phyloP scores from a whole-genome alignment of 257 asterid species.

The Scutellaria minor region DNA sequence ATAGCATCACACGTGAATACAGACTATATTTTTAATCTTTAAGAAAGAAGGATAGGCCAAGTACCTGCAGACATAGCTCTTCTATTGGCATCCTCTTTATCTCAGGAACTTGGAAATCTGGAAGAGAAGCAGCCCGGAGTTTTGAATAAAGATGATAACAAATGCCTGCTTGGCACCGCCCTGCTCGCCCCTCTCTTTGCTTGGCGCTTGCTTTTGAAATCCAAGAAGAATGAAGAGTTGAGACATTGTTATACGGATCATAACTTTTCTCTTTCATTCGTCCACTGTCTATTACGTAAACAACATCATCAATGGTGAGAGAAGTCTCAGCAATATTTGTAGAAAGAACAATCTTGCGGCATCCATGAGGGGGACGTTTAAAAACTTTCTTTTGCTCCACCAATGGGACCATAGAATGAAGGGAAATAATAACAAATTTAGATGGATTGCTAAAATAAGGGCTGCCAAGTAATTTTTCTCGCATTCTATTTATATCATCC shows the following conservation, averaged over 20 bases:
- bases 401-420: constrained; percentile 89
- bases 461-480: constrained; percentile 62
- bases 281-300: constrained; percentile 92
- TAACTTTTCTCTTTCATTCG: constrained; percentile 90
- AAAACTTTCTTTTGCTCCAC: constrained; percentile 86
- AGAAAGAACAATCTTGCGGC: constrained; percentile 89
- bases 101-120: constrained; percentile 95
- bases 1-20: not conserved
- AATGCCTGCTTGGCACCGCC: constrained; percentile 91
- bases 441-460: constrained; percentile 68
- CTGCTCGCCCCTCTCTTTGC: constrained; percentile 98
- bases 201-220: constrained; percentile 91
- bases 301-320: constrained; percentile 90
- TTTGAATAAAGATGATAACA: constrained; percentile 94
- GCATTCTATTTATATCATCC: constrained; percentile 80
- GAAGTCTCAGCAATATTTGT: constrained; percentile 98
- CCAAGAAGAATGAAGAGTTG: constrained; percentile 95
- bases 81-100: constrained; percentile 93
- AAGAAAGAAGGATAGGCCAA: constrained; percentile 13
- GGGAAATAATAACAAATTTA: constrained; percentile 62
- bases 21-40: not conserved
- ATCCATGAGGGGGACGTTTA: constrained; percentile 65
- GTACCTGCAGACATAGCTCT: constrained; percentile 91
- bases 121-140: constrained; percentile 68
- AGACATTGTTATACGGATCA: constrained; percentile 84